Percentiles rank a stretch among this genome's conserved stretches.
Conservation (phyloP, 306 rosid genomes). For the Rosa lucieae region DNA sequence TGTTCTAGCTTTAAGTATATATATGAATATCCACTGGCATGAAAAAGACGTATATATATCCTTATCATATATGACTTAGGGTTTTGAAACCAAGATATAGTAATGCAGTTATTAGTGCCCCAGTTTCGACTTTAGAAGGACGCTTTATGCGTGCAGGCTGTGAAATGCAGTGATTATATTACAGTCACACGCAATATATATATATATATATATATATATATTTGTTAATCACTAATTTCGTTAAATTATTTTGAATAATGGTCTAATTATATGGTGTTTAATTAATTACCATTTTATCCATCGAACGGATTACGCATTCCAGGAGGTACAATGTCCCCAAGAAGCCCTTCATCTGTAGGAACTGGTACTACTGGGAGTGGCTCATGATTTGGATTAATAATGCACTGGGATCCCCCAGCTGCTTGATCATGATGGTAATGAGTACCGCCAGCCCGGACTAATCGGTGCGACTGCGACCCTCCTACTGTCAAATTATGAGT, state of each 20-base stretch:
- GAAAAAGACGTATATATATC: not conserved
- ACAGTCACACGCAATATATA: not conserved
- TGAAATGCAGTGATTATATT: not conserved
- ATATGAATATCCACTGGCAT: not conserved
- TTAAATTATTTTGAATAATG: not conserved
- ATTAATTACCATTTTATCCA: slow-evolving; percentile 22
- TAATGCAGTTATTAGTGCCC: too few species aligned
- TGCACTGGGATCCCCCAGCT: slow-evolving; percentile 21
- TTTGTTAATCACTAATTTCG: not conserved
- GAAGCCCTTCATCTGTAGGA: slow-evolving; percentile 66
- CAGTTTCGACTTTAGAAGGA: too few species aligned
- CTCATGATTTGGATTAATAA: slow-evolving; percentile 1
- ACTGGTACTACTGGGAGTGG: not conserved
- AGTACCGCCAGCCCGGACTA: not conserved
- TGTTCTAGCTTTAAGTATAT: not conserved
- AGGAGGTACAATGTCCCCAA: slow-evolving; percentile 84
- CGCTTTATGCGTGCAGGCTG: not conserved
- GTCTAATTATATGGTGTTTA: not conserved
- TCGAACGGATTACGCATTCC: slow-evolving; percentile 54
- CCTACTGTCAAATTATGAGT: slow-evolving; percentile 13
- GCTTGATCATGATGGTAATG: not conserved
- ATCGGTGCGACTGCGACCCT: slow-evolving; percentile 8
- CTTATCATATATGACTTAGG: not conserved
- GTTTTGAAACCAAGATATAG: not conserved
- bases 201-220: not conserved